Evolutionary conservation across 2,329 filamentous ascomycete species (phyloP).

Genomic region (Coniochaeta sp.): DNA sequence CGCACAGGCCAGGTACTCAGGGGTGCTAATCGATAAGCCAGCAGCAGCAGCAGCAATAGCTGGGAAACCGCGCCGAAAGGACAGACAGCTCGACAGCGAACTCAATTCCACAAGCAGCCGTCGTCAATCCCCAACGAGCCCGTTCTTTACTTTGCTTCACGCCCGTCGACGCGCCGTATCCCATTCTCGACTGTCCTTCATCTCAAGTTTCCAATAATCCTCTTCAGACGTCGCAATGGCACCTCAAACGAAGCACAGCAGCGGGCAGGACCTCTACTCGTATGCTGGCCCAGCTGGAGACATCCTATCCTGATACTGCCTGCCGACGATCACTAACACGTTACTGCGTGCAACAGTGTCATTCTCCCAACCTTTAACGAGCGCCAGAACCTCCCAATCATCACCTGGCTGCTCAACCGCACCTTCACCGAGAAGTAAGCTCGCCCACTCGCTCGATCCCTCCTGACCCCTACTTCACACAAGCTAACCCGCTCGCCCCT

Average conservation of each 20-base stretch:
- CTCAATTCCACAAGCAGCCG: not conserved
- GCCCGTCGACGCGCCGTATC: constrained; percentile 4
- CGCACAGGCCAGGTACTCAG: constrained; percentile 1
- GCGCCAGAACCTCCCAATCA: constrained; percentile 92
- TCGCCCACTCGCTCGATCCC: not conserved
- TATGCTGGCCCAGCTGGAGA: not conserved
- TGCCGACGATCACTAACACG: not conserved
- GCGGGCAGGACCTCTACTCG: constrained; percentile 2
- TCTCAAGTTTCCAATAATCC: not conserved
- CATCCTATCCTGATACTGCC: not conserved
- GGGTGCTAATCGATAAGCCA: not conserved
- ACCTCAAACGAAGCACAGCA: not conserved
- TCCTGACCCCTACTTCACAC: not conserved
- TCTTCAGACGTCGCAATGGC: constrained; percentile 1
- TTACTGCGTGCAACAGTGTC: constrained; percentile 33
- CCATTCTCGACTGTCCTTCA: constrained; percentile 10
- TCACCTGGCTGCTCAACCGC: constrained; percentile 86
- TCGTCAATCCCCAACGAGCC: constrained; percentile 7
- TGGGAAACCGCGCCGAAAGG: not conserved
- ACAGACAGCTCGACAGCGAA: not conserved
- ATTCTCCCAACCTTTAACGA: constrained; percentile 99
- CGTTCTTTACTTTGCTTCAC: constrained; percentile 3
- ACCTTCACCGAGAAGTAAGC: constrained; percentile 83
- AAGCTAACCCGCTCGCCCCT: not conserved
- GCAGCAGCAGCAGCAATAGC: not conserved